Evolutionary conservation across 73 alveolate species (phyloP).

Genomic region (Paramecium biaurelia): DNA sequence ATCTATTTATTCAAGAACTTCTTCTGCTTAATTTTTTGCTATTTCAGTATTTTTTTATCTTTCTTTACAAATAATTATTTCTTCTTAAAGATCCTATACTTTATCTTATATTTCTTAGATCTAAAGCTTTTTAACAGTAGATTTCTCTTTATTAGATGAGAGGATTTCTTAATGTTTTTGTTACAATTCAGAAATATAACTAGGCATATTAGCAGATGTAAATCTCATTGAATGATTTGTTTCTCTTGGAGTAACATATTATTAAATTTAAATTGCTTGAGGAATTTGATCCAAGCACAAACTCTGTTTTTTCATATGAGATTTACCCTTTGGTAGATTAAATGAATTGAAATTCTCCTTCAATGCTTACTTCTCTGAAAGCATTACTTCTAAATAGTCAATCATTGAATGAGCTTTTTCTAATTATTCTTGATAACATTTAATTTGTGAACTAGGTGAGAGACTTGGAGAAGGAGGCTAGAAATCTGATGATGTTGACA

Average conservation of each 20-base stretch:
- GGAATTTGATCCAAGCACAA: background rate
- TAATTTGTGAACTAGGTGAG: conserved; percentile 17
- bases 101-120: conserved; percentile 4
- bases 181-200: background rate
- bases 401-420: conserved; percentile 33
- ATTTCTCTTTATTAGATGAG: background rate
- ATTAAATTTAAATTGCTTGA: background rate
- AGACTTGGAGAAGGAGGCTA: conserved; percentile 28
- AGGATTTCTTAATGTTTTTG: background rate
- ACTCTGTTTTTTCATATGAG: background rate
- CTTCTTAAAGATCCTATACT: background rate
- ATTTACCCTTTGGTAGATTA: background rate
- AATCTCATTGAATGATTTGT: background rate
- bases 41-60: background rate
- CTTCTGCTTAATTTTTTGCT: background rate
- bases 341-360: conserved; percentile 14
- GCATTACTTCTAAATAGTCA: conserved; percentile 12
- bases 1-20: background rate
- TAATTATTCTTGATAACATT: conserved; percentile 12
- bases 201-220: background rate
- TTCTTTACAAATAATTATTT: conserved; percentile 2
- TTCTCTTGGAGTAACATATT: conserved; percentile 21
- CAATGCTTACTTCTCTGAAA: background rate
- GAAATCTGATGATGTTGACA: conserved; percentile 33
- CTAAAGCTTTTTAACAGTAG: background rate